A percentile compares a stretch with the other conserved stretches of the same genome.
These are phyloP conservation scores for Penicillium aurantiogriseum DNA, from an alignment of 2,329 filamentous ascomycete species.

Conservation along the genomic window DNA sequence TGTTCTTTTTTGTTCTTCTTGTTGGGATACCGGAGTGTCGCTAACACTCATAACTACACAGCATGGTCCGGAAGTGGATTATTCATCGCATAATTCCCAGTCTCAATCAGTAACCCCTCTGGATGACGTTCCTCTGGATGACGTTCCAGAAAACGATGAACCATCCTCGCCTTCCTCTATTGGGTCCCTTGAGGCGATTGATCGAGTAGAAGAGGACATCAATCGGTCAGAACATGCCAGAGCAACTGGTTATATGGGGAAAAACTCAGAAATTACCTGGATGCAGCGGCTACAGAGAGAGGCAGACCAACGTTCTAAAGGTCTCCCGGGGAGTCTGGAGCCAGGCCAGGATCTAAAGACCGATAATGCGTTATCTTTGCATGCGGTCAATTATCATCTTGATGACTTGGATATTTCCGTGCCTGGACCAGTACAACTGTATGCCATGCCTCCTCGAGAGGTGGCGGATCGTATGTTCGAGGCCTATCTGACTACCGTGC, in stretches of 20 bases:
- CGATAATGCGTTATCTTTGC: conserved; percentile 34
- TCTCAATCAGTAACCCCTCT: conserved; percentile 33
- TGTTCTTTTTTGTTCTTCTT: background rate
- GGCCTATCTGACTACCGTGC: conserved; percentile 43
- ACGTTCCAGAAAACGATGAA: conserved; percentile 28
- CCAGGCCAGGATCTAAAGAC: conserved; percentile 24
- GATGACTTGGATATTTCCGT: conserved; percentile 45
- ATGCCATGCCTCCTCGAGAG: conserved; percentile 42
- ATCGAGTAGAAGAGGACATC: conserved; percentile 47
- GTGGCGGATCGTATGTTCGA: conserved; percentile 44
- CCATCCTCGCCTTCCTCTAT: conserved; percentile 34
- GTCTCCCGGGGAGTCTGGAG: conserved; percentile 30
- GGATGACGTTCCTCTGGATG: conserved; percentile 30
- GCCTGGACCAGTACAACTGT: conserved; percentile 42
- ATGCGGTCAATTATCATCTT: conserved; percentile 43
- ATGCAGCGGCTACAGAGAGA: conserved; percentile 44
- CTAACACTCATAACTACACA: conserved; percentile 12
- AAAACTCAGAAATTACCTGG: conserved; percentile 49
- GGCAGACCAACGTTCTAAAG: conserved; percentile 34
- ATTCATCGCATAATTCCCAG: conserved; percentile 22
- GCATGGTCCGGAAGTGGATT: conserved; percentile 27
- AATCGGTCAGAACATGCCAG: conserved; percentile 38
- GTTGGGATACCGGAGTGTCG: background rate
- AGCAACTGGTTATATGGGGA: conserved; percentile 46
- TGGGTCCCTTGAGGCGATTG: conserved; percentile 46